These are phyloP conservation scores for Penicillium odoratum DNA, from an alignment of 495 filamentous ascomycete species.

Conservation along the genomic window DNA sequence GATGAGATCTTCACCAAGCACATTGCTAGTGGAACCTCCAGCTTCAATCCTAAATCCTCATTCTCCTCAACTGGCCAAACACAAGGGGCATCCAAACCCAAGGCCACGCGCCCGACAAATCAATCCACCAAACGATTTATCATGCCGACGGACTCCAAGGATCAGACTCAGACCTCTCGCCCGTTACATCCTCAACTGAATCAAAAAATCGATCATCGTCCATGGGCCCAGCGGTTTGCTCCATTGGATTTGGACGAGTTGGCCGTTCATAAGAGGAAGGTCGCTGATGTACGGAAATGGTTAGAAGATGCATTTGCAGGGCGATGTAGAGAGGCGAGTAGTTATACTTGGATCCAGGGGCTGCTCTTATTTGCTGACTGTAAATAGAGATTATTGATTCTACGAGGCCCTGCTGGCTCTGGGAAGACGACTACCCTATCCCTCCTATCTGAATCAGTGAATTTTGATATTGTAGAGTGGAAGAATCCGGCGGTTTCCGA, in stretches of 20 bases:
- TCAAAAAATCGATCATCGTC: slow-evolving; percentile 35
- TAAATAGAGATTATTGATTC: slow-evolving; percentile 67
- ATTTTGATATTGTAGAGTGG: slow-evolving; percentile 83
- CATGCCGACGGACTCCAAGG: slow-evolving; percentile 14
- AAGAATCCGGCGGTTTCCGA: slow-evolving; percentile 70
- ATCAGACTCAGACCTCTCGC: background rate
- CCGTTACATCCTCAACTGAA: background rate
- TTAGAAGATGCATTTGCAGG: slow-evolving; percentile 70
- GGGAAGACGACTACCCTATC: slow-evolving; percentile 89
- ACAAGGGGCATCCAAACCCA: slow-evolving; percentile 8
- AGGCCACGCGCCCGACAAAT: slow-evolving; percentile 11
- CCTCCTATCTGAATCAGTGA: slow-evolving; percentile 69
- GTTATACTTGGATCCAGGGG: background rate
- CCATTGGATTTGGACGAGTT: slow-evolving; percentile 76
- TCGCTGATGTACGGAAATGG: slow-evolving; percentile 81
- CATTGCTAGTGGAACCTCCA: slow-evolving; percentile 2
- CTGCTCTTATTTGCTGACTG: slow-evolving; percentile 24
- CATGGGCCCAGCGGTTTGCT: slow-evolving; percentile 85
- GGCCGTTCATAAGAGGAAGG: slow-evolving; percentile 91
- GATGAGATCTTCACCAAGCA: slow-evolving; percentile 43
- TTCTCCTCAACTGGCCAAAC: background rate
- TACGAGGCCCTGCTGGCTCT: slow-evolving; percentile 89
- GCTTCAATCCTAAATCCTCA: background rate
- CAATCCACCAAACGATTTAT: slow-evolving; percentile 29
- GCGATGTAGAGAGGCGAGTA: slow-evolving; percentile 28